These are phyloP conservation scores for Yarrowia porcina DNA, from an alignment of 805 yeast species.

Conservation along the genomic window DNA sequence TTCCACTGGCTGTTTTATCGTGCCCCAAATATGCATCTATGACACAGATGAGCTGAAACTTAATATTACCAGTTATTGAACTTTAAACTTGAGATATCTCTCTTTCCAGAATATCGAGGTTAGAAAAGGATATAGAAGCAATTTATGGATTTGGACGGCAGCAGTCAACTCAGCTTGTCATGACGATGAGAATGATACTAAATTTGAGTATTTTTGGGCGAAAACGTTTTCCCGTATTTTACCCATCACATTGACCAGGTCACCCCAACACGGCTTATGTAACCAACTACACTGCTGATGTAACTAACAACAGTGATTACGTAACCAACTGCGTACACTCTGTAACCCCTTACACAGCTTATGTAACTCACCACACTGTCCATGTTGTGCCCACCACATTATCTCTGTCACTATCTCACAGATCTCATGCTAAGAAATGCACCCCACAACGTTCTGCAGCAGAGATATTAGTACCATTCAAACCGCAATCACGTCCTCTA, in stretches of 20 bases:
- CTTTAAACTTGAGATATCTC: neutral
- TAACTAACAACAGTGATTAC: too few relatives aligned
- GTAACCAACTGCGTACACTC: too few relatives aligned
- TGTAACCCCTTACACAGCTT: too few relatives aligned
- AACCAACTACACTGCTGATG: too few relatives aligned
- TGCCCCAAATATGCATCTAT: neutral
- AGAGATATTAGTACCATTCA: neutral
- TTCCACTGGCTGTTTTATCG: neutral
- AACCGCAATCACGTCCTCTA: too few relatives aligned
- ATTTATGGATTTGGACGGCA: too few relatives aligned
- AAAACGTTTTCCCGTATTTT: too few relatives aligned
- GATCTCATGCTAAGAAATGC: neutral
- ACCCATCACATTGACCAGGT: neutral
- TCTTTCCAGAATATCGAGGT: too few relatives aligned
- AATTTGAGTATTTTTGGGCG: too few relatives aligned
- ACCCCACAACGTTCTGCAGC: neutral
- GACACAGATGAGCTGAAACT: neutral
- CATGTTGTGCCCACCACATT: neutral
- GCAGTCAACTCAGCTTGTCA: too few relatives aligned
- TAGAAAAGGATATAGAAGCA: too few relatives aligned
- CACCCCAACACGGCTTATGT: neutral
- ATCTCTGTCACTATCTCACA: neutral
- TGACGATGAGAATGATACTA: neutral
- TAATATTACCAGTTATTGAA: neutral
- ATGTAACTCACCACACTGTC: neutral